Evolutionary conservation across 371 early-diverging fungal species (phyloP).

Genomic region (Smittium culicis): DNA sequence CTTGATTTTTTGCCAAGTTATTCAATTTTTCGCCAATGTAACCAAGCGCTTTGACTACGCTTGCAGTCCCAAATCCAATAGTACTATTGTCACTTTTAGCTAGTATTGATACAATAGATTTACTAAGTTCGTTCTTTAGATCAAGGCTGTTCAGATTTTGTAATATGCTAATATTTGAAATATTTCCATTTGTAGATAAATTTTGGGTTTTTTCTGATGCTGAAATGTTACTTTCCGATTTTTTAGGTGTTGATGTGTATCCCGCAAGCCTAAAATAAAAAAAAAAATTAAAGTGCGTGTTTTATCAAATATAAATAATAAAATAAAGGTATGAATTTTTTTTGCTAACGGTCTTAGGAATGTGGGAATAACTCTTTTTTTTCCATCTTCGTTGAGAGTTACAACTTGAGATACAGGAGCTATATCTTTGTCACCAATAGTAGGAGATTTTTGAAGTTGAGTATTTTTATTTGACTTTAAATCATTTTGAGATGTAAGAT

Average conservation of each 20-base stretch:
- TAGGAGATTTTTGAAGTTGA: background rate
- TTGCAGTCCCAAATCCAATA: background rate
- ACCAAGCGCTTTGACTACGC: conserved; percentile 3
- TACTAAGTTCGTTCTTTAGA: background rate
- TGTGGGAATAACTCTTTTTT: conserved; percentile 25
- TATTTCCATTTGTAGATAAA: background rate
- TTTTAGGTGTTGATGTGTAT: conserved; percentile 7
- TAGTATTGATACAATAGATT: background rate
- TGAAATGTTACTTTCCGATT: background rate
- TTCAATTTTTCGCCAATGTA: conserved; percentile 2
- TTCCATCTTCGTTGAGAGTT: conserved; percentile 19
- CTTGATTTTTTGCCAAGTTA: background rate
- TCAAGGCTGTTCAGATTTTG: conserved; percentile 18
- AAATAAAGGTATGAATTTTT: too few relatives aligned
- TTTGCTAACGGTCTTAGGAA: conserved; percentile 24
- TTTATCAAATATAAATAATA: too few relatives aligned
- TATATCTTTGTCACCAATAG: too few relatives aligned
- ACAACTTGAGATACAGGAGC: too few relatives aligned
- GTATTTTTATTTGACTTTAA: conserved; percentile 1
- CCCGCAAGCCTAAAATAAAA: conserved; percentile 4
- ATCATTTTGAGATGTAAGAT: background rate
- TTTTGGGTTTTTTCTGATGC: background rate
- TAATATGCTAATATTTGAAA: conserved; percentile 9
- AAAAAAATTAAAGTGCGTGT: too few relatives aligned
- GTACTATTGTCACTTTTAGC: background rate